Percentiles rank a stretch among this genome's conserved stretches.
Conservation (phyloP, 495 filamentous ascomycete genomes). For the Penicillium bialowiezense region DNA sequence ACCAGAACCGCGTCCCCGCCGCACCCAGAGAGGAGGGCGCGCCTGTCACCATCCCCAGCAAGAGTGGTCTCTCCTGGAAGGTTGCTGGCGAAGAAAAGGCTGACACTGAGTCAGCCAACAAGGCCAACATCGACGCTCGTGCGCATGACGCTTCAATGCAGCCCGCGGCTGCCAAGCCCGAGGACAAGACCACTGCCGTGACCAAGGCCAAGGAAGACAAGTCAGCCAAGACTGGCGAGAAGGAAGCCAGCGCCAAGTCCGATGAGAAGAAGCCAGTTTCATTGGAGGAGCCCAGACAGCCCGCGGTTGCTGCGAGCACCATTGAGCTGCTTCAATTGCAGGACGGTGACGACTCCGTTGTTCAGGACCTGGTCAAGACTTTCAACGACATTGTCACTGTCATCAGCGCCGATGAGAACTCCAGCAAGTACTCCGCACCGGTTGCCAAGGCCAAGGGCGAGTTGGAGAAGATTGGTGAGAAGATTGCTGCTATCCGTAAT, state of each 20-base stretch:
- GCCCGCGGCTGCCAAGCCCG: constrained; percentile 31
- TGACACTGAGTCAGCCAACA: constrained; percentile 43
- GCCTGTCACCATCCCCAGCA: constrained; percentile 77
- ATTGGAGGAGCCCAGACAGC: constrained; percentile 31
- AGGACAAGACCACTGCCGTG: constrained; percentile 35
- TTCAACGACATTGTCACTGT: constrained; percentile 93
- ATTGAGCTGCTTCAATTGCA: constrained; percentile 73
- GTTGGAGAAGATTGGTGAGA: constrained; percentile 68
- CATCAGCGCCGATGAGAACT: constrained; percentile 75
- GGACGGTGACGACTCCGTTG: constrained; percentile 76
- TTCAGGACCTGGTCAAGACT: constrained; percentile 91
- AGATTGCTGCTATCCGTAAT: constrained; percentile 69
- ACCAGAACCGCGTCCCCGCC: constrained; percentile 44
- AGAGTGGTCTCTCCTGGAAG: constrained; percentile 82
- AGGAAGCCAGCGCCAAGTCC: constrained; percentile 30
- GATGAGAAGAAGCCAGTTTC: constrained; percentile 32
- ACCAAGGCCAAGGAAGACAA: constrained; percentile 44
- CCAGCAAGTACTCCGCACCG: constrained; percentile 68
- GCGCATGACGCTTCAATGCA: constrained; percentile 33
- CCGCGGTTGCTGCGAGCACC: constrained; percentile 49
- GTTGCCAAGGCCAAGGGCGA: constrained; percentile 81
- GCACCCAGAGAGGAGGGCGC: constrained; percentile 56
- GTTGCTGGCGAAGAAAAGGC: constrained; percentile 57
- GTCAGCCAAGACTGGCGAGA: constrained; percentile 26
- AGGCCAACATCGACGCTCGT: constrained; percentile 44